Conservation (phyloP, 2,329 filamentous ascomycete species). For the Teratosphaeria gauchensis region DNA sequence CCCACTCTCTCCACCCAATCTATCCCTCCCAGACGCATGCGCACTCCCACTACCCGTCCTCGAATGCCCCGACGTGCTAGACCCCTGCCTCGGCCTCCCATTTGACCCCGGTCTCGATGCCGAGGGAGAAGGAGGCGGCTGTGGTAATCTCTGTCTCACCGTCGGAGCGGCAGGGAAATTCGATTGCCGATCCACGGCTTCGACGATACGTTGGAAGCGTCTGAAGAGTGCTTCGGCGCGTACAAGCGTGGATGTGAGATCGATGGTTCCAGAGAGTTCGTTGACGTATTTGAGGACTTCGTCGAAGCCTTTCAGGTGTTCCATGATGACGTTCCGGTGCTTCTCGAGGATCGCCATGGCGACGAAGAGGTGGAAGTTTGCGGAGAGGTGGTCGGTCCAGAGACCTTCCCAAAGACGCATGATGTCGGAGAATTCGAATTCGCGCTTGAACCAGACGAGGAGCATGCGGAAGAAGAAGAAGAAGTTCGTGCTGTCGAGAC, state of each 20-base stretch:
- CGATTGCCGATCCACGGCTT: constrained; percentile 83
- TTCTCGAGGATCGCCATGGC: constrained; percentile 91
- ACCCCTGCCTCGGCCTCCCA: constrained; percentile 9
- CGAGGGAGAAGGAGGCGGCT: constrained; percentile 16
- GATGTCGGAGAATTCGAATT: constrained; percentile 84
- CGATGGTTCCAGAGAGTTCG: constrained; percentile 86
- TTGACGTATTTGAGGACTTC: constrained; percentile 98
- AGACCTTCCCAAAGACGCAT: constrained; percentile 82
- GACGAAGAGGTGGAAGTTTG: constrained; percentile 89
- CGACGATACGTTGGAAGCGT: constrained; percentile 77
- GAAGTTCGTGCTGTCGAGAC: constrained; percentile 92
- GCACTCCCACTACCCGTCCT: constrained; percentile 5
- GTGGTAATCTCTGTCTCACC: constrained; percentile 40
- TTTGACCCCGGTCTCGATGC: constrained; percentile 12
- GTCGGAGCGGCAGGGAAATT: constrained; percentile 59
- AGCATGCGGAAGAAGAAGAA: constrained; percentile 99
- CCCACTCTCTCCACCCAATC: constrained; percentile 24
- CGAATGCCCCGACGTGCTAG: neutral
- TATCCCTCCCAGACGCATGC: constrained; percentile 29
- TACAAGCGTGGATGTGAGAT: constrained; percentile 75
- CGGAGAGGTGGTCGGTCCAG: constrained; percentile 86
- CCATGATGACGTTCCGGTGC: constrained; percentile 92
- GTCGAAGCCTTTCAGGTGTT: constrained; percentile 86
- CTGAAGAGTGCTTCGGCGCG: constrained; percentile 82
- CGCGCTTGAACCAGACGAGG: constrained; percentile 96